phyloP scores from a whole-genome alignment of 1,139 yeast genomes.

The Saccharomyces uvarum region DNA sequence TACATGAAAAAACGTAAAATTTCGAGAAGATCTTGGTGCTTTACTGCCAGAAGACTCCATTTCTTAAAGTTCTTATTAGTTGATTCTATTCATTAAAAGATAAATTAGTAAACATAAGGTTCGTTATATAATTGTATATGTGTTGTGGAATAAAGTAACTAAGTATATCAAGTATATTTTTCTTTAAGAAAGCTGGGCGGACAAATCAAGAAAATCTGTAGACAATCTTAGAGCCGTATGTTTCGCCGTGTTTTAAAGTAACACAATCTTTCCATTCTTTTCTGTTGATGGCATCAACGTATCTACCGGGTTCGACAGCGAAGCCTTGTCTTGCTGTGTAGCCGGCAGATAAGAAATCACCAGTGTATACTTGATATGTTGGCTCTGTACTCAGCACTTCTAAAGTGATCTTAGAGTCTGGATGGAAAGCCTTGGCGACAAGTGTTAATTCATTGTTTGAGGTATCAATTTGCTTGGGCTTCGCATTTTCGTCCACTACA shows the following conservation, averaged over 20 bases:
- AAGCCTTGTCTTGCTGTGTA: conserved; percentile 46
- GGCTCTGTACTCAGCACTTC: conserved; percentile 56
- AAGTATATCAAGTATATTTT: neutral
- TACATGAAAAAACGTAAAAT: neutral
- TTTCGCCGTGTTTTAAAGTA: conserved; percentile 44
- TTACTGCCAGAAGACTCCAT: neutral
- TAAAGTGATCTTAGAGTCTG: conserved; percentile 39
- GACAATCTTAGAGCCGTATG: conserved; percentile 46
- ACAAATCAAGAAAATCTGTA: conserved; percentile 26
- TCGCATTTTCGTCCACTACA: conserved; percentile 35
- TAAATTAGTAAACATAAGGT: neutral
- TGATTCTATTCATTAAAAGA: neutral
- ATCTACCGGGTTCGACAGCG: conserved; percentile 59
- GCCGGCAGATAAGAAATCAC: conserved; percentile 41
- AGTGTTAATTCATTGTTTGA: conserved; percentile 35
- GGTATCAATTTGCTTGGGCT: conserved; percentile 37
- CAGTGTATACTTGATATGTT: conserved; percentile 60
- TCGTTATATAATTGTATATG: neutral
- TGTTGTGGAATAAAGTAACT: neutral
- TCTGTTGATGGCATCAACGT: conserved; percentile 47
- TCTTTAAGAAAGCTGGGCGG: neutral
- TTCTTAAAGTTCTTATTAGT: neutral
- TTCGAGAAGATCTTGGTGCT: neutral
- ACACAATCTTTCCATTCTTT: conserved; percentile 47
- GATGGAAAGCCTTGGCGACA: conserved; percentile 43